These are phyloP conservation scores for Aspergillus floridensis DNA, from an alignment of 2,329 filamentous ascomycete species.

Conservation along the genomic window DNA sequence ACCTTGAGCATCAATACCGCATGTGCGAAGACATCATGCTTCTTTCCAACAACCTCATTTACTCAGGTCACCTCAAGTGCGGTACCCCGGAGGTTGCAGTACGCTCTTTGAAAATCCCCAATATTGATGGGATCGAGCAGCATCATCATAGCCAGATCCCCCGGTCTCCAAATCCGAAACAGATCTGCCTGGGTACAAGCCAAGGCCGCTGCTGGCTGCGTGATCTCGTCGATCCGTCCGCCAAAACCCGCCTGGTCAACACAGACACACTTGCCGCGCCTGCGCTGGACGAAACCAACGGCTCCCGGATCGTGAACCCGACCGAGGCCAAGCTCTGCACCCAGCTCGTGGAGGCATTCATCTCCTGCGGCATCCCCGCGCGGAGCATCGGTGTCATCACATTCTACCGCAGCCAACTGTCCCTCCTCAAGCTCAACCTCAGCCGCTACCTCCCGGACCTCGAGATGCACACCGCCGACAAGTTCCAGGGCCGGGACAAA, in stretches of 20 bases:
- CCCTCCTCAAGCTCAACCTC: constrained; percentile 72
- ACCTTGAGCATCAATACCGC: constrained; percentile 91
- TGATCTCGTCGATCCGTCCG: constrained; percentile 65
- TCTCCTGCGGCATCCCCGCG: constrained; percentile 71
- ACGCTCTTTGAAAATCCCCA: constrained; percentile 66
- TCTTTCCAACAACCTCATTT: constrained; percentile 89
- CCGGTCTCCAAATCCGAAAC: constrained; percentile 22
- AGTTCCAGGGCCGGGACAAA: constrained; percentile 95
- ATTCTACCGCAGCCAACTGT: constrained; percentile 90
- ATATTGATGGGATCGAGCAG: constrained; percentile 58
- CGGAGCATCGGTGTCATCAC: constrained; percentile 90
- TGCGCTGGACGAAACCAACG: constrained; percentile 64
- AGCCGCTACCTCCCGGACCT: constrained; percentile 60
- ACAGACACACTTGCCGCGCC: constrained; percentile 70
- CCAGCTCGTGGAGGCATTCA: constrained; percentile 76
- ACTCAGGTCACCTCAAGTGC: constrained; percentile 85
- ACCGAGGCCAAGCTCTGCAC: constrained; percentile 75
- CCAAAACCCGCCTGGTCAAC: constrained; percentile 82
- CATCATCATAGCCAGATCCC: constrained; percentile 50
- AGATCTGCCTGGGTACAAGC: constrained; percentile 56
- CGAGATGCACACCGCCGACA: constrained; percentile 95
- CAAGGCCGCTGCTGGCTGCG: constrained; percentile 69
- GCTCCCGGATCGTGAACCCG: constrained; percentile 83
- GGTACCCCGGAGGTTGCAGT: constrained; percentile 73
- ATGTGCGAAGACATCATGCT: constrained; percentile 98